Base-by-base conservation (phyloP, 495 filamentous ascomycete species). In the Xylona heveae region DNA sequence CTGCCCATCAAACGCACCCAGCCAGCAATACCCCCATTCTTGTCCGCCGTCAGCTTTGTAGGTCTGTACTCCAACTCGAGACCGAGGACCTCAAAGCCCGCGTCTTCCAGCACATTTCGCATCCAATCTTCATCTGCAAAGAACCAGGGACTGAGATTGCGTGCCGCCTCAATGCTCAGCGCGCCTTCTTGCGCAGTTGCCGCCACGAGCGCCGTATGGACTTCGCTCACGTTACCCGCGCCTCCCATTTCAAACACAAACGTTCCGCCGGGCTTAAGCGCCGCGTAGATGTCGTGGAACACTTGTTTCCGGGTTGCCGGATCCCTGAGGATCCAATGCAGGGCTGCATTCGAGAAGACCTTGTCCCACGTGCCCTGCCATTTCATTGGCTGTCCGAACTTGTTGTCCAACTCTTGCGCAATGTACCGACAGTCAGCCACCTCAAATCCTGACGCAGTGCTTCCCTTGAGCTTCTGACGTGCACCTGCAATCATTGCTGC, bases 181-280 rank as follows among this genome's bases (percentile, higher is more conserved):
- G n/a, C n/a, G 0, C 73, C 61, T 1, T 64, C 54, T 17, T 55
- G 57, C 3, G 74, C 46, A 0, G 70, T 36, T 6, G 58, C 60
- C 0, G 50, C 46, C 0, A 71, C 48, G 2, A 80, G 42, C 3
- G 69, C 68, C 0, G 67, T 51, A 17, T 66, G 62, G 13, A 78
- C 55, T 44, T 82, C 78, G 0, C 55, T 53, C 0, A 78, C 55
- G 42, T 81, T 82, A 4, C 78, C 78, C 19, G 63, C 53, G 0
- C 68, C 78, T 35, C 78, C 78, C 62, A 74, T 68, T 42, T 84
- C 78, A 38, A 79, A 79, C 5, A 66, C 64, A 31, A 81, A 71
- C 0, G 30, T 37, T 0, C 75, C 78, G 6, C 60, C 61, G 0
- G 68, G 62, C 8, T 50, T 58, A 5, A 83, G 57, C 5, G 59